These are phyloP conservation scores for Mycena crocata DNA, from an alignment of 768 basidiomycete species.

Conservation along the genomic window DNA sequence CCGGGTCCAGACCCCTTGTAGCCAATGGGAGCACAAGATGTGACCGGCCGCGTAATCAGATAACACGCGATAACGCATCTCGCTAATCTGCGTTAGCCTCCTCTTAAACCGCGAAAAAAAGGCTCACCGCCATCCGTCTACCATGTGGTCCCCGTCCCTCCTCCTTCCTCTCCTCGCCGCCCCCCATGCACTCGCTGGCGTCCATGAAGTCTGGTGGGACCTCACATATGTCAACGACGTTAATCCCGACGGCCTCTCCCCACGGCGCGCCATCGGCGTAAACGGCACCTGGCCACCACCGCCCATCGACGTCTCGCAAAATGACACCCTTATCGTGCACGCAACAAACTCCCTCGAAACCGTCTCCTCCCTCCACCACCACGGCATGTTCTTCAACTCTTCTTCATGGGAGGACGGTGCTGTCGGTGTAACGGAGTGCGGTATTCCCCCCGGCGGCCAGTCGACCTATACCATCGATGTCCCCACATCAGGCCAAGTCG, in stretches of 20 bases:
- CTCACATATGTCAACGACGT: conserved; percentile 84
- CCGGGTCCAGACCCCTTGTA: background rate
- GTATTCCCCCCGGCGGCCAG: conserved; percentile 78
- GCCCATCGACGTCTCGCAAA: conserved; percentile 75
- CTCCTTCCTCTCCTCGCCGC: conserved; percentile 48
- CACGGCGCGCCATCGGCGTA: conserved; percentile 85
- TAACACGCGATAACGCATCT: background rate
- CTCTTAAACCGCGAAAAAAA: conserved; percentile 19
- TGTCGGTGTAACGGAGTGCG: conserved; percentile 84
- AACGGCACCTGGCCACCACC: conserved; percentile 98
- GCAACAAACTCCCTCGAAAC: conserved; percentile 76
- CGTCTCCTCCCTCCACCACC: conserved; percentile 85
- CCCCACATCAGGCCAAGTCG: conserved; percentile 75
- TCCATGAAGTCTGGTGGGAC: conserved; percentile 90
- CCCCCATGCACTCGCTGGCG: conserved; percentile 64
- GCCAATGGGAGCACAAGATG: background rate
- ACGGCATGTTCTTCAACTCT: conserved; percentile 95
- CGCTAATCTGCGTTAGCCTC: background rate
- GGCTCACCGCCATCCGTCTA: conserved; percentile 12
- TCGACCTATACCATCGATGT: conserved; percentile 84
- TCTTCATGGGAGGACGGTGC: conserved; percentile 94
- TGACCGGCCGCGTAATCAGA: conserved; percentile 14
- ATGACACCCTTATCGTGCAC: conserved; percentile 83
- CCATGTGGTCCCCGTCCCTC: conserved; percentile 39
- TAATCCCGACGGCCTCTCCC: conserved; percentile 86